Evolutionary conservation across 1,284 basidiomycete genomes (phyloP).

Genomic region (Laetiporus sulphureus): DNA sequence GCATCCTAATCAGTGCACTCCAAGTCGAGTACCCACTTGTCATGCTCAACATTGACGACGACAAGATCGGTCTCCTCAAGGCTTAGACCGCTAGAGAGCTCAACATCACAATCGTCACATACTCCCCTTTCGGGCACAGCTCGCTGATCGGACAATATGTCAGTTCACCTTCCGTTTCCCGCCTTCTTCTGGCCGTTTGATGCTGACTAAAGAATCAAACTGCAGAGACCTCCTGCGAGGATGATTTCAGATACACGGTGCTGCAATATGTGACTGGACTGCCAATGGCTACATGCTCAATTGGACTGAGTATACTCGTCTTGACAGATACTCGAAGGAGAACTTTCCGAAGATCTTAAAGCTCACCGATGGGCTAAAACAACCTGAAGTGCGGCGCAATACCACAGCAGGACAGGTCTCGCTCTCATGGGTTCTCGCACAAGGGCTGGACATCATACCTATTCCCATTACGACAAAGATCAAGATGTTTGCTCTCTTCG

Average conservation of each 20-base stretch:
- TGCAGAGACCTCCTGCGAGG: constrained; percentile 19
- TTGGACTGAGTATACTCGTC: constrained; percentile 29
- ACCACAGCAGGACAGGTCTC: constrained; percentile 35
- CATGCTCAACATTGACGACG: constrained; percentile 44
- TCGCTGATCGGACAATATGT: constrained; percentile 51
- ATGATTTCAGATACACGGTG: constrained; percentile 35
- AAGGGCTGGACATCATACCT: constrained; percentile 11
- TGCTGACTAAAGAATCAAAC: neutral
- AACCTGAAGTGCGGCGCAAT: constrained; percentile 26
- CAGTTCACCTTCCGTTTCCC: constrained; percentile 10
- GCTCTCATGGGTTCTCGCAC: constrained; percentile 35
- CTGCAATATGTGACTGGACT: constrained; percentile 35
- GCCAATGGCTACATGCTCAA: too few relatives aligned
- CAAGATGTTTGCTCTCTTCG: constrained; percentile 9
- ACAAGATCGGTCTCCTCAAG: constrained; percentile 39
- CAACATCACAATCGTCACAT: constrained; percentile 49
- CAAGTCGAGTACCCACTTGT: constrained; percentile 64
- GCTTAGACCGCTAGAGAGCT: constrained; percentile 47
- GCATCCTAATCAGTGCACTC: constrained; percentile 52
- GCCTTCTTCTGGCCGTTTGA: too few relatives aligned
- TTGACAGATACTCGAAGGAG: constrained; percentile 30
- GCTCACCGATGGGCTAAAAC: constrained; percentile 30
- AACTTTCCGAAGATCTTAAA: constrained; percentile 39
- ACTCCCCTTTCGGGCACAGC: constrained; percentile 57
- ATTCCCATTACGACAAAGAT: constrained; percentile 31